Base-by-base conservation (phyloP, 371 early-diverging fungal genomes). In the Parasitella parasitica region DNA sequence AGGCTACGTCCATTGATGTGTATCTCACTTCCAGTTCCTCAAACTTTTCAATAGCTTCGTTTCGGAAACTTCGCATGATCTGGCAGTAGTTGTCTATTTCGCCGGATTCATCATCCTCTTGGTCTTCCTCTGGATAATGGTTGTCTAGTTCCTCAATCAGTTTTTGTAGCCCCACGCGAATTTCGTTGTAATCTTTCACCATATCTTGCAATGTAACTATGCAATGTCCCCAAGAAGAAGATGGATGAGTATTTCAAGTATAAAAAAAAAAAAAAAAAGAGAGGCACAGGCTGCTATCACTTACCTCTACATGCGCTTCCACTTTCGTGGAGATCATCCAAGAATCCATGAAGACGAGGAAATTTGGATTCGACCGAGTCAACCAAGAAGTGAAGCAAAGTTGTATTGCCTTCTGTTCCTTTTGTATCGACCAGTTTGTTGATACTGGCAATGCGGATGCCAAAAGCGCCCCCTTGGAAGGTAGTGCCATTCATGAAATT, bases 401-500 rank as follows among this genome's bases (percentile, higher is more conserved):
- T 94, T 30, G 87, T 86, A 57, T 76, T 65, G 54, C 85, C 71
- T 81, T 89, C 69, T 76, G 88, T 84, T 2, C 89, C 88, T 70
- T 93, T 94, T 20, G 94, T 93, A 59, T 95, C 95, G 49, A 90
- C 89, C 63, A 95, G 71, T 85, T 90, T 91, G 62, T 92, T 93
- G 50, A 97, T 85, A 75, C 92, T 94, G 6, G 84, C 82, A 61
- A 96, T 91, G 59, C 88, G 86, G 70, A 96, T 94, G 16, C 96
- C 97, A 77, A 90, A 94, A 9, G 94, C 94, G 13, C 92, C 91
- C 32, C 97, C 96, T 60, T 91, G 90, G 76, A 93, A 90, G 2
- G 90, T 86, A 0, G 87, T 84, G 2, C 91, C 91, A 64, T 97
- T 97, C 92, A 97, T 93, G 64, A 85, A 95, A 69, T 97, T 97